Conservation (phyloP, 2,329 filamentous ascomycete species). For the Basipetospora chlamydospora region DNA sequence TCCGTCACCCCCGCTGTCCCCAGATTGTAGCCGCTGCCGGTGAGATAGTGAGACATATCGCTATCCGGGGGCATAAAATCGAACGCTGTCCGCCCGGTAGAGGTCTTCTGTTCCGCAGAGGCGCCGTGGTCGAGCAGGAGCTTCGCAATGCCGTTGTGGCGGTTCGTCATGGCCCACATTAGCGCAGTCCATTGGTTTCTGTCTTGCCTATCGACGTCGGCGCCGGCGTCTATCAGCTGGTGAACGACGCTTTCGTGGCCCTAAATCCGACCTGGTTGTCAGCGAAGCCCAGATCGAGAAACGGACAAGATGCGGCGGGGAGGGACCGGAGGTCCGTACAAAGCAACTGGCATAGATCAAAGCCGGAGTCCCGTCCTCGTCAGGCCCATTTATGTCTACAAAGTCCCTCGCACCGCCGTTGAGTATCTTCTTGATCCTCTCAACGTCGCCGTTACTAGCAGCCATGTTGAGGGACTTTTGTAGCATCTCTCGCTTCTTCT, state of each 20-base stretch:
- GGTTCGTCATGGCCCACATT: constrained; percentile 99
- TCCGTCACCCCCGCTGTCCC: constrained; percentile 66
- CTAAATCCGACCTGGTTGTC: constrained; percentile 22
- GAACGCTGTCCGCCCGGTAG: constrained; percentile 81
- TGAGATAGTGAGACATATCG: constrained; percentile 89
- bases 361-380: constrained; percentile 92
- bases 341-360: constrained; percentile 98
- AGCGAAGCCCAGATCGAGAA: background rate
- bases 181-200: constrained; percentile 93
- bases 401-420: constrained; percentile 57
- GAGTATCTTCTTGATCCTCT: constrained; percentile 63
- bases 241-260: constrained; percentile 83
- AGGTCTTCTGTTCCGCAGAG: constrained; percentile 91
- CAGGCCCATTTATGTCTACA: constrained; percentile 73
- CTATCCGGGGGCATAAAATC: constrained; percentile 93
- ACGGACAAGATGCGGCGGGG: too few species aligned
- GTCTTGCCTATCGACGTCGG: constrained; percentile 83
- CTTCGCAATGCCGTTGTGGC: constrained; percentile 92
- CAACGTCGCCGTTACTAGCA: constrained; percentile 86
- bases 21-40: constrained; percentile 85
- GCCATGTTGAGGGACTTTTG: constrained; percentile 90
- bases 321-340: constrained; percentile 33
- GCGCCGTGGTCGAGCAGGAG: constrained; percentile 82
- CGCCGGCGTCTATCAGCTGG: constrained; percentile 70
- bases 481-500: constrained; percentile 65